phyloP scores from a whole-genome alignment of 164 flowering plant genomes.

The Buxus sempervirens region DNA sequence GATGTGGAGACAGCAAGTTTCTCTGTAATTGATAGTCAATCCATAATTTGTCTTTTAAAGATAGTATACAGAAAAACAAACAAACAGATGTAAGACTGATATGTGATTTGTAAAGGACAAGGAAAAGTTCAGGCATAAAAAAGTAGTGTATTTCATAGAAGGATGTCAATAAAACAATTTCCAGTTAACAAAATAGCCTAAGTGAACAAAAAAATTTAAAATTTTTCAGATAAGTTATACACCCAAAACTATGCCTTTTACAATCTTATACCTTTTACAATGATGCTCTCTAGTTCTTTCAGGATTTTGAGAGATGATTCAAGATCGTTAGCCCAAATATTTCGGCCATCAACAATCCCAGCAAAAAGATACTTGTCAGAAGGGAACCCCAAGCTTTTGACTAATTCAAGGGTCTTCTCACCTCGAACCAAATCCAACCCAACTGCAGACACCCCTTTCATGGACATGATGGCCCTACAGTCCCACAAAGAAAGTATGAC shows the following conservation, averaged over 20 bases:
- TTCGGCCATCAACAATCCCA: constrained; percentile 26
- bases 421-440: constrained; percentile 29
- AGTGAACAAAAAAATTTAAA: too few relatives aligned
- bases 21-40: constrained; percentile 4
- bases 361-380: constrained; percentile 27
- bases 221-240: not conserved
- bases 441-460: constrained; percentile 22
- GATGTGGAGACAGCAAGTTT: constrained; percentile 33
- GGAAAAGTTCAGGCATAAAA: not conserved
- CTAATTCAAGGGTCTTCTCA: constrained; percentile 23
- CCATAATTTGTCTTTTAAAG: not conserved
- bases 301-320: constrained; percentile 22
- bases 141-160: too few relatives aligned
- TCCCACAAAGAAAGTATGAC: not conserved
- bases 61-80: not conserved
- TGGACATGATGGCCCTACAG: constrained; percentile 15
- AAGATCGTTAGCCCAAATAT: constrained; percentile 31
- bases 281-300: constrained; percentile 19
- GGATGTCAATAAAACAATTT: too few relatives aligned
- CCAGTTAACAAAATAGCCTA: too few relatives aligned
- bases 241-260: not conserved
- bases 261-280: constrained; percentile 20
- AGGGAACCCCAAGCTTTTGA: constrained; percentile 25
- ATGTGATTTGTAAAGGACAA: not conserved
- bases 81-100: not conserved